Conservation (phyloP, 495 filamentous ascomycete species). For the Aspergillus mulundensis region DNA sequence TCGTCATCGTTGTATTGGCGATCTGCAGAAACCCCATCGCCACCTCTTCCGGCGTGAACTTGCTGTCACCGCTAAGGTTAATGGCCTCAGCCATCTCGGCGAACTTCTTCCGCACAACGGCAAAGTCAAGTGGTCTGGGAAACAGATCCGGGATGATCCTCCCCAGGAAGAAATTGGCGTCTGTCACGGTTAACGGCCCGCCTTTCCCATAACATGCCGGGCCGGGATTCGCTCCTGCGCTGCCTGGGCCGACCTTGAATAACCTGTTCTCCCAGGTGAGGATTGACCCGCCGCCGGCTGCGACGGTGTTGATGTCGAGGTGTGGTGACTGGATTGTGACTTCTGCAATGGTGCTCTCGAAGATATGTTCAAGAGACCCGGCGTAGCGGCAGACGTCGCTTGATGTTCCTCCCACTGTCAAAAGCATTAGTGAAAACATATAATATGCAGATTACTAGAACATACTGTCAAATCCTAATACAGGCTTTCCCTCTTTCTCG, state of each 20-base stretch:
- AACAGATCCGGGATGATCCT: conserved; percentile 86
- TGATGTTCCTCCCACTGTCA: no score
- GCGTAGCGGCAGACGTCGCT: conserved; percentile 87
- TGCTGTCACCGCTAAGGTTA: conserved; percentile 48
- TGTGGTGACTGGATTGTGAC: conserved; percentile 56
- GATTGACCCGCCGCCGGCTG: no score
- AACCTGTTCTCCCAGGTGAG: no score
- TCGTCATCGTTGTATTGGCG: conserved; percentile 94
- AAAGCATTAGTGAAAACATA: no score
- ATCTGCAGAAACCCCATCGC: conserved; percentile 77
- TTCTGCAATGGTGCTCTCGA: conserved; percentile 86
- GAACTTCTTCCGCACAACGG: conserved; percentile 58
- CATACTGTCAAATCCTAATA: conserved; percentile 94
- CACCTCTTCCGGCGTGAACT: conserved; percentile 68
- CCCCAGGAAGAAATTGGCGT: conserved; percentile 82
- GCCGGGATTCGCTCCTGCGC: conserved; percentile 82
- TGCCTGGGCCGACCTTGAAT: conserved; percentile 60
- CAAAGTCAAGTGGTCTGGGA: conserved; percentile 65
- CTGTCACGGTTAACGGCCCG: conserved; percentile 82
- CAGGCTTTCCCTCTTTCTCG: conserved; percentile 68
- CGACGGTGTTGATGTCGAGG: no score
- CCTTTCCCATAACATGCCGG: conserved; percentile 89
- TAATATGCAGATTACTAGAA: no score
- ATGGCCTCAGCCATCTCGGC: conserved; percentile 67
- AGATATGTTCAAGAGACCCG: conserved; percentile 84